Evolutionary conservation across 495 filamentous ascomycete genomes (phyloP).

Genomic region (Penicillium ochrochloron): DNA sequence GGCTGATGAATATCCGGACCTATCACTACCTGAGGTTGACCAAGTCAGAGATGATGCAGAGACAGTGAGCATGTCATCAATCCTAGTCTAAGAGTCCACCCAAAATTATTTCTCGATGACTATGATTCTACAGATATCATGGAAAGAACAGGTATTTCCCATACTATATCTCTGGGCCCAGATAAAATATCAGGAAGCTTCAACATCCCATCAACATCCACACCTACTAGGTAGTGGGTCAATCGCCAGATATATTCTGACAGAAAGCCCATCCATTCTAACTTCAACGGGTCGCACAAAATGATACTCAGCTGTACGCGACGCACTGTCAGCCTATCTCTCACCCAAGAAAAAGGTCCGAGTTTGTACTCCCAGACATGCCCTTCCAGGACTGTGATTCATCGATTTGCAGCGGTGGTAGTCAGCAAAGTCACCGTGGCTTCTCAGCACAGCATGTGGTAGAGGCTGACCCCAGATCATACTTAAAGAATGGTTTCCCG

Average conservation of each 20-base stretch:
- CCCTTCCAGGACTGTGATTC: background rate
- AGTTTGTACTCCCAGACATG: background rate
- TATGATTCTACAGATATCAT: no score
- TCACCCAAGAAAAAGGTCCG: background rate
- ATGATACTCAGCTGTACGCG: background rate
- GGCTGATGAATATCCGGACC: no score
- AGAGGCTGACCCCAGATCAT: background rate
- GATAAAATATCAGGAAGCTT: no score
- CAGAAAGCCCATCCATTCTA: background rate
- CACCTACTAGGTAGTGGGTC: background rate
- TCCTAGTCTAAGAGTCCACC: no score
- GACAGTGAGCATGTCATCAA: no score
- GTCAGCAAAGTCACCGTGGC: conserved; percentile 16
- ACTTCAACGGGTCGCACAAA: conserved; percentile 1
- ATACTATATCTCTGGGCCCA: background rate
- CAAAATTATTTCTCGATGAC: no score
- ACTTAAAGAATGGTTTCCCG: no score
- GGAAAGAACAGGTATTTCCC: no score
- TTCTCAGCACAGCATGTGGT: background rate
- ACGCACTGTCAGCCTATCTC: conserved; percentile 11
- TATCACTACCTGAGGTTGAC: no score
- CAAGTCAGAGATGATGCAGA: no score
- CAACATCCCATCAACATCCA: background rate
- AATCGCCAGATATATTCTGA: background rate
- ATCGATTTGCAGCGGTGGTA: conserved; percentile 9